Base-by-base conservation (phyloP, 2,329 filamentous ascomycete species). In the Nigrograna mackinnonii region DNA sequence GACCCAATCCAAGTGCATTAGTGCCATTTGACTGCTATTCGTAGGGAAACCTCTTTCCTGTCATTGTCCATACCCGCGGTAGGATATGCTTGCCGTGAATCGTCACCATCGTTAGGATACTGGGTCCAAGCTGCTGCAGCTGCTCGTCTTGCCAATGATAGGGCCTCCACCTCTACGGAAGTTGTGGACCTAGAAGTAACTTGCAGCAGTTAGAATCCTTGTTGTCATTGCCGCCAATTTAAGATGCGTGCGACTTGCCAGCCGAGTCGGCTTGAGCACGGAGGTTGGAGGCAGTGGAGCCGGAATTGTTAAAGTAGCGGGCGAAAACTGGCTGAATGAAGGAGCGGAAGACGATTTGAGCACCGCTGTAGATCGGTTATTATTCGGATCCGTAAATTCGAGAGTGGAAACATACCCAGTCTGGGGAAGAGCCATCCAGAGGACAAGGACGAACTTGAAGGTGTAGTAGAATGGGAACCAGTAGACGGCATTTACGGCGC, bases 401-500 rank as follows among this genome's bases (percentile, higher is more conserved):
- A 36, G 6, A 22, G 34, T 41, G 44, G 28, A n/a, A 32, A 77
- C 86, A 69, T 86, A 96, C 92, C 80, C 79, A 79, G 95, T 96
- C 73, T 89, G 82, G 71, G 94, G 94, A 65, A 99, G 90, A 60
- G 92, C 85, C 77, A 99, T 91, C 94, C 94, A 99, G 71, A 99
- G 85, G 63, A 97, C 82, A 71, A 97, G 87, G 68, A 95, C 79
- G 69, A 99, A 96, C 83, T 99, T 99, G 87, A 99, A 97, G 69
- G 91, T 92, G 77, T 89, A 99, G 87, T 99, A 99, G 79, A 99
- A 99, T 68, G 94, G 87, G 79, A 95, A 90, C 89, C 89, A 95
- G 82, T 94, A 94, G 52, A 92, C 87, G 52, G 90, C 87, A 74
- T 81, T 91, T 64, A 95, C 75, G 49, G 87, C 80, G 71, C 87